Percentiles rank a stretch among this genome's conserved stretches.
phyloP scores from a whole-genome alignment of 768 basidiomycete species.

The Auriscalpium orientale region DNA sequence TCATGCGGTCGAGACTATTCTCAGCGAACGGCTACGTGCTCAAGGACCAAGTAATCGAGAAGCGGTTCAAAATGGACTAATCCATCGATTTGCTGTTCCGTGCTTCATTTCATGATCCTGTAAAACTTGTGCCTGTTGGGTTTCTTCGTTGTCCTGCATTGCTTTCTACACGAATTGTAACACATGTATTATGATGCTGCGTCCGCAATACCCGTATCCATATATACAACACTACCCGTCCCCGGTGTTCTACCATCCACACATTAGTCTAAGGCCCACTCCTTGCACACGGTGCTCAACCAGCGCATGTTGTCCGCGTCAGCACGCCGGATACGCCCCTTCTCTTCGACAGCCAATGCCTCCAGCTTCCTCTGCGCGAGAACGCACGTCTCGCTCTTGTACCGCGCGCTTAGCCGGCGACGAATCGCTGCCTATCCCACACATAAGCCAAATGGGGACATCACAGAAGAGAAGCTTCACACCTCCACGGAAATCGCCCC shows the following conservation, averaged over 20 bases:
- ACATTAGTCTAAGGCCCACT: slow-evolving; percentile 19
- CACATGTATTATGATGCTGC: no score
- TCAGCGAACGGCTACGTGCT: slow-evolving; percentile 81
- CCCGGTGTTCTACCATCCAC: no score
- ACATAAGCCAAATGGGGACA: neutral
- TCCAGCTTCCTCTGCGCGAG: slow-evolving; percentile 35
- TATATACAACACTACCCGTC: no score
- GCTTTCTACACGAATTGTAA: no score
- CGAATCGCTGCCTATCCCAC: slow-evolving; percentile 31
- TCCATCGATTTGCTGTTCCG: neutral
- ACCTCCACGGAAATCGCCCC: slow-evolving; percentile 1
- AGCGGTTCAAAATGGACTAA: slow-evolving; percentile 46
- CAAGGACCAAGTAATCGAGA: slow-evolving; percentile 58
- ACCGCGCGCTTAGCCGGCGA: slow-evolving; percentile 39
- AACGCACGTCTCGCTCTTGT: slow-evolving; percentile 47
- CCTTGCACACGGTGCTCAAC: slow-evolving; percentile 49
- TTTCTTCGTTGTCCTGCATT: no score
- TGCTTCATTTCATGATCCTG: no score
- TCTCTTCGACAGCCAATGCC: slow-evolving; percentile 19
- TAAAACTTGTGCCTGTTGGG: no score
- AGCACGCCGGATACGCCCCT: slow-evolving; percentile 15
- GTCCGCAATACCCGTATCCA: no score
- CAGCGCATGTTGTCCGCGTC: slow-evolving; percentile 41
- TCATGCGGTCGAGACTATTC: slow-evolving; percentile 82
- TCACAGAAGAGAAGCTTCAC: neutral